phyloP scores from a whole-genome alignment of 371 early-diverging fungal genomes.

The Mortierella sp. region DNA sequence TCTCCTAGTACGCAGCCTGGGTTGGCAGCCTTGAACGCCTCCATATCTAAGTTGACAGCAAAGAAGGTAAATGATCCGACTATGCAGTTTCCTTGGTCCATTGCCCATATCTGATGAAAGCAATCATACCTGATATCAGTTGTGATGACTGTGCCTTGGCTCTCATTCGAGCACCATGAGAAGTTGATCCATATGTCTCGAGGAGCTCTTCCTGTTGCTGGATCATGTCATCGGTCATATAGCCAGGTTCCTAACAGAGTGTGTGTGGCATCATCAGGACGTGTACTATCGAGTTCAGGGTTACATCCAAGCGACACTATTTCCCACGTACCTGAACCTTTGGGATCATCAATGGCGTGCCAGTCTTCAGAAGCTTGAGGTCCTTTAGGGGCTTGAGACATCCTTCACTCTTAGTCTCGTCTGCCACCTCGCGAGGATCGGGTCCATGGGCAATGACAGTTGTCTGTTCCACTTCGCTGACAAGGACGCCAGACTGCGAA shows the following conservation, averaged over 20 bases:
- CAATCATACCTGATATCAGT: conserved; percentile 69
- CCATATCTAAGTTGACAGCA: conserved; percentile 59
- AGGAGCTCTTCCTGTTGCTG: conserved; percentile 79
- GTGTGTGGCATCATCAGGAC: no score
- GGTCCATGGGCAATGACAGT: conserved; percentile 40
- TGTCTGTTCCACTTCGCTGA: conserved; percentile 24
- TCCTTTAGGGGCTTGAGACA: conserved; percentile 52
- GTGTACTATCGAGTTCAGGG: no score
- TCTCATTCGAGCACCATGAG: conserved; percentile 75
- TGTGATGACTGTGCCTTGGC: conserved; percentile 85
- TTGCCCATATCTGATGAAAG: no score
- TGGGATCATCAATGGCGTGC: conserved; percentile 75
- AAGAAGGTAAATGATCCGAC: not conserved
- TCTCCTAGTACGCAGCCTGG: conserved; percentile 83
- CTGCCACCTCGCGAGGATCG: conserved; percentile 46
- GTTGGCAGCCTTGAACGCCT: conserved; percentile 62
- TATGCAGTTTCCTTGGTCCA: no score
- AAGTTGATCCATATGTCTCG: conserved; percentile 80
- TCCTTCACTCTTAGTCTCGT: conserved; percentile 55
- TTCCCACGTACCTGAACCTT: conserved; percentile 65
- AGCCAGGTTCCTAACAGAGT: conserved; percentile 75
- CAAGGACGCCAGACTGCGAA: conserved; percentile 49
- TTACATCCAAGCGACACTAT: no score
- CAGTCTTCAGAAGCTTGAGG: conserved; percentile 62
- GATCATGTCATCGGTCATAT: conserved; percentile 93